phyloP scores from a whole-genome alignment of 805 yeast species.

The Torulaspora gathmanii region DNA sequence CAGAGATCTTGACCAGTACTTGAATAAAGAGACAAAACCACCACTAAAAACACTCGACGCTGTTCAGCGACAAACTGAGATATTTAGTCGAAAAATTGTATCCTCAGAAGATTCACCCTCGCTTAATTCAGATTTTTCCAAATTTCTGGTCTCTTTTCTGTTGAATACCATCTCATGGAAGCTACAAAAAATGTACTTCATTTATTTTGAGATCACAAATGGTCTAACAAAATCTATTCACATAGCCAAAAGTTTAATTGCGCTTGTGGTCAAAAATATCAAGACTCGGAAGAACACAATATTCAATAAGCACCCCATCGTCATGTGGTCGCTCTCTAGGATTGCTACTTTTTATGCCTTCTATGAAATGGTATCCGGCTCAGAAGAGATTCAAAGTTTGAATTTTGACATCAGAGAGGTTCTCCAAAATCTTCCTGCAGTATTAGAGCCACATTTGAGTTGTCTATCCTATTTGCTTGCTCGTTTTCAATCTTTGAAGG shows the following conservation, averaged over 20 bases:
- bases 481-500: constrained; percentile 21
- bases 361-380: constrained; percentile 21
- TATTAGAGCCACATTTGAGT: constrained; percentile 15
- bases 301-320: constrained; percentile 28
- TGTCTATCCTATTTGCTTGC: constrained; percentile 13
- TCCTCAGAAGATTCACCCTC: constrained; percentile 13
- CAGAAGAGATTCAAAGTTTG: constrained; percentile 19
- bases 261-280: constrained; percentile 20
- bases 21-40: constrained; percentile 21
- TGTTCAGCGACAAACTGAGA: constrained; percentile 22
- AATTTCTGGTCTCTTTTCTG: constrained; percentile 21
- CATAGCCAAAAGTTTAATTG: constrained; percentile 20
- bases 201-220: constrained; percentile 22
- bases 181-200: constrained; percentile 22
- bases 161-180: constrained; percentile 29
- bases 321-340: constrained; percentile 20
- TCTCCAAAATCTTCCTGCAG: constrained; percentile 14
- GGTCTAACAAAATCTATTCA: constrained; percentile 19
- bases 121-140: constrained; percentile 22
- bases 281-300: constrained; percentile 9
- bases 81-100: constrained; percentile 17
- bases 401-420: constrained; percentile 23
- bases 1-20: constrained; percentile 30
- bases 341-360: constrained; percentile 27
- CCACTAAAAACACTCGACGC: constrained; percentile 31